Base-by-base conservation (phyloP, 192 early-diverging fungal species). In the Dimargaris xerosporica region DNA sequence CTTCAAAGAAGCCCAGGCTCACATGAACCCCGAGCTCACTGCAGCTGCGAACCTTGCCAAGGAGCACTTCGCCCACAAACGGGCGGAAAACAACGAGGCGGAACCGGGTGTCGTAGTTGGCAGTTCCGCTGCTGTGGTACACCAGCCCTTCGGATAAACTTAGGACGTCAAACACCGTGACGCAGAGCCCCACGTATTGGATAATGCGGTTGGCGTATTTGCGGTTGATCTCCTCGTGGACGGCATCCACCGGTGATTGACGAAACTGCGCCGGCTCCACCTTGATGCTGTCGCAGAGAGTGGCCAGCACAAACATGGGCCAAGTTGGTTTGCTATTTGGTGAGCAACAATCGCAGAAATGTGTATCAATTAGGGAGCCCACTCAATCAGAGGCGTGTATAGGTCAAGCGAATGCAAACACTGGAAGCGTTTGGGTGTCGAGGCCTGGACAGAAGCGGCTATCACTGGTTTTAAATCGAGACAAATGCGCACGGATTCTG, bases 151-250 rank as follows among this genome's bases (percentile, higher is more conserved):
- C 92, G 66, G 85, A 85, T n/a, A 86, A 79, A 30, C 86, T 76
- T 0, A 91, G 44, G 31, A 97, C 71, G 66, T 97, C 94, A 63
- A 79, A 78, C 11, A 87, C 82, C 10, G 85, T 77, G 50, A 97
- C 87, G 69, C 94, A 94, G 4, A 97, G 81, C 13, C 94, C 94
- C 21, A 93, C 74, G 66, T 93, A 84, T 66, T 94, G 92, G 29
- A 95, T 58, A 41, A 73, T 71, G 19, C 75, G 94, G 79, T 97
- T 97, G 65, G 94, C 78, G 65, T 91, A 97, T 69, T 95, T 97
- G 55, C 75, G 66, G 75, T 97, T 94, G 59, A 97, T 77, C 67
- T 89, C 89, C 62, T 94, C 87, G 25, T 82, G 83, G 21, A 97
- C 78, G 7, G 94, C 92, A 26, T 82, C 78, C 15, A 78, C 73